Base-by-base conservation (phyloP, 179 eudicot species). In the Silene vulgaris region DNA sequence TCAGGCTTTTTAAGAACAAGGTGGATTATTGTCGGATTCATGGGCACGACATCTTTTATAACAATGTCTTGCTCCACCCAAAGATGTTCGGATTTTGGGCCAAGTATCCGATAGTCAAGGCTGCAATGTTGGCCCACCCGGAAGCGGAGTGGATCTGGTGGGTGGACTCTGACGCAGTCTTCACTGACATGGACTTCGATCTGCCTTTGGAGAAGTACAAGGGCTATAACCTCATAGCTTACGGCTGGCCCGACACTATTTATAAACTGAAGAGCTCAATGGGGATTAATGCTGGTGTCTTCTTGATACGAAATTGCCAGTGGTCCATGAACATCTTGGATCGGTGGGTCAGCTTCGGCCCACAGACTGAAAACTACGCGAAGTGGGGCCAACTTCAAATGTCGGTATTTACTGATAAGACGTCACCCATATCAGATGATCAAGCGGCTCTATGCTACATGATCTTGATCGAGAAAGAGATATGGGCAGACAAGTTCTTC, bases 321-420 rank as follows among this genome's bases (percentile, higher is more conserved):
- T 89, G 92, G 90, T 84, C 92, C 0, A 84, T 89, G 85, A 81
- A 84, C 11, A 17, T 87, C 14, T 12, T 89, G 21, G 85, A 78
- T 0, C 65, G 59, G 23, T 89, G 92, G 92, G 87, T 80, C n/a
- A 54, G 37, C 1, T 86, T 89, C 80, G 89, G 90, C 30, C 90
- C 92, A 30, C 75, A 81, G 21, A 83, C 78, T 21, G 80, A 84
- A 30, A 76, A 84, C 11, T 84, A 74, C 16, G 82, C 78, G 0
- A 77, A 84, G 6, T 87, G 89, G 89, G 90, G 89, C 0, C 59
- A 59, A 57, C 70, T 80, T 3, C 75, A 78, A 12, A 43, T 14
- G 43, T 65, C 87, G 0, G 67, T 67, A 6, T 76, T 89, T 26
- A 37, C 73, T 11, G 92, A 89, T 30, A 89, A 87, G 77, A 8